phyloP scores from a whole-genome alignment of 1,139 yeast genomes.

The Yamadazyma friedrichii region DNA sequence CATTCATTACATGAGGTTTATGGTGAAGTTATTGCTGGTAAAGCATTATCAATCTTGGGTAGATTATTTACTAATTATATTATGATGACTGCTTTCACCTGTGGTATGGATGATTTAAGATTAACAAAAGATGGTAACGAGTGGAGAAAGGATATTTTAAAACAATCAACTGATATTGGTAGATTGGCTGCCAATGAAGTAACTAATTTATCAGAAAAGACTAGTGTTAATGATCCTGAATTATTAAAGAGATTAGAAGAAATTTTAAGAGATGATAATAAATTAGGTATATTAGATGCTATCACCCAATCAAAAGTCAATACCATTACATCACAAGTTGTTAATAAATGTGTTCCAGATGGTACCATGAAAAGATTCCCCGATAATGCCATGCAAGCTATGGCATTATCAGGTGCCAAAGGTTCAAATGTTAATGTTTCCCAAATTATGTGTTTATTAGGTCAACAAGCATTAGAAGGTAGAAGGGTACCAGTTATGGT shows the following conservation, averaged over 20 bases:
- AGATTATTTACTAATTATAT: constrained; percentile 92
- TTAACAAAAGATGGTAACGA: constrained; percentile 86
- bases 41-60: constrained; percentile 85
- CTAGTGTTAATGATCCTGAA: constrained; percentile 67
- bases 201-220: constrained; percentile 68
- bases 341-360: constrained; percentile 88
- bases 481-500: constrained; percentile 99
- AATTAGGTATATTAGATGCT: constrained; percentile 92
- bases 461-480: constrained; percentile 99
- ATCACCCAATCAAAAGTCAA: constrained; percentile 93
- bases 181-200: constrained; percentile 93
- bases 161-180: constrained; percentile 78
- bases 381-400: constrained; percentile 94
- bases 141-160: constrained; percentile 83
- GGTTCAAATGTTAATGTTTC: constrained; percentile 98
- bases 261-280: constrained; percentile 88
- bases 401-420: constrained; percentile 99
- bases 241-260: constrained; percentile 87
- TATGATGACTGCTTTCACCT: constrained; percentile 90
- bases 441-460: constrained; percentile 98
- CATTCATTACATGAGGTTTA: constrained; percentile 96
- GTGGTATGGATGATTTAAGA: constrained; percentile 99
- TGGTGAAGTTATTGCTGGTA: constrained; percentile 89
- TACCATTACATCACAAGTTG: constrained; percentile 88
- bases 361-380: constrained; percentile 98